phyloP scores from a whole-genome alignment of 2,329 filamentous ascomycete species.

The Calonectria pteridis region DNA sequence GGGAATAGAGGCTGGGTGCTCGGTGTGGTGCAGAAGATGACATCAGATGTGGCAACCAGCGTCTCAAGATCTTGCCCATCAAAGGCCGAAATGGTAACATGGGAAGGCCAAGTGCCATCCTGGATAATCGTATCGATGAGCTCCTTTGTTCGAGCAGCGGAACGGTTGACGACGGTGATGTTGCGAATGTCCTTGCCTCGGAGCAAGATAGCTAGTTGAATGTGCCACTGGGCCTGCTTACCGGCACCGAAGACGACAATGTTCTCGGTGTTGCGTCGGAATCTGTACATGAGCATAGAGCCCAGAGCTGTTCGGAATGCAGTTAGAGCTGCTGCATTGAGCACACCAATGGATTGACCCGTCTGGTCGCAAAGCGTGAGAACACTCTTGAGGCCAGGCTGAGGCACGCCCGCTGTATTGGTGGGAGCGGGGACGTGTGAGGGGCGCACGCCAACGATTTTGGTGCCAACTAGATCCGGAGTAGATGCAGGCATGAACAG shows the following conservation, averaged over 20 bases:
- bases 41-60: constrained; percentile 39
- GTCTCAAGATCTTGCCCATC: constrained; percentile 30
- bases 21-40: constrained; percentile 49
- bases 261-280: constrained; percentile 50
- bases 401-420: constrained; percentile 18
- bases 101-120: constrained; percentile 27
- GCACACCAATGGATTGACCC: constrained; percentile 70
- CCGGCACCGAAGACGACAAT: constrained; percentile 78
- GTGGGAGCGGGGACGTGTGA: constrained; percentile 26
- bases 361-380: constrained; percentile 69
- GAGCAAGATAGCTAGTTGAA: constrained; percentile 73
- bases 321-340: constrained; percentile 77
- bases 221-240: constrained; percentile 80
- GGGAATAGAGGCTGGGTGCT: constrained; percentile 47
- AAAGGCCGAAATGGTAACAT: constrained; percentile 32
- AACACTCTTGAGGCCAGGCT: constrained; percentile 61
- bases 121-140: constrained; percentile 36
- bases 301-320: constrained; percentile 77
- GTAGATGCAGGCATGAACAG: constrained; percentile 77
- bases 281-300: constrained; percentile 68
- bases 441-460: constrained; percentile 64
- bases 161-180: constrained; percentile 52
- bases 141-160: constrained; percentile 34
- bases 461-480: constrained; percentile 71
- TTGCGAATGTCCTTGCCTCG: constrained; percentile 41